These are phyloP conservation scores for Phaffia tasmanica DNA, from an alignment of 768 basidiomycete genomes.

Conservation along the genomic window DNA sequence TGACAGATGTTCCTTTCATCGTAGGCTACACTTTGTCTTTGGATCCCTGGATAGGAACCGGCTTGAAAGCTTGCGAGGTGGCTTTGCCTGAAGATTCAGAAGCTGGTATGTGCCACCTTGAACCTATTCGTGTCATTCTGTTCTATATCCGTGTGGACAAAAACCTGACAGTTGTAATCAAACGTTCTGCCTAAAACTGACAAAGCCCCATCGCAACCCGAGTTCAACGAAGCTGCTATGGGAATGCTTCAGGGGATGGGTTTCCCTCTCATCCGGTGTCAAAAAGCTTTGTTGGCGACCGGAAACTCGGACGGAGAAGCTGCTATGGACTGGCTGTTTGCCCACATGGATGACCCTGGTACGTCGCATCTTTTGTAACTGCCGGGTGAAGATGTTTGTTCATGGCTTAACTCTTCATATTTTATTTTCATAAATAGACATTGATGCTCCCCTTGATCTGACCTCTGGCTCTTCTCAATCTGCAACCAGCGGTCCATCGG, in stretches of 20 bases:
- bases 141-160: too few species aligned
- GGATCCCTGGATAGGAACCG: constrained; percentile 55
- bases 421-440: constrained; percentile 47
- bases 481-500: constrained; percentile 38
- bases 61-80: constrained; percentile 57
- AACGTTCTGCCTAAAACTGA: constrained; percentile 25
- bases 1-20: constrained; percentile 68
- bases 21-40: constrained; percentile 59
- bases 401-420: neutral
- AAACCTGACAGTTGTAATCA: neutral
- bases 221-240: constrained; percentile 65
- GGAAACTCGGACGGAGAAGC: constrained; percentile 57
- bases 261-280: constrained; percentile 71
- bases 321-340: constrained; percentile 94
- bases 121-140: neutral
- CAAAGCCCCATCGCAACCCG: constrained; percentile 43
- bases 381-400: neutral
- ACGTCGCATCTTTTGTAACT: constrained; percentile 27
- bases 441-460: constrained; percentile 61
- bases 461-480: constrained; percentile 28
- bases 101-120: constrained; percentile 9
- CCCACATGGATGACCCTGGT: constrained; percentile 91
- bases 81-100: constrained; percentile 53
- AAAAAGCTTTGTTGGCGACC: constrained; percentile 82
- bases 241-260: constrained; percentile 77